These are phyloP conservation scores for Cylindrodendrum hubeiense DNA, from an alignment of 2,329 filamentous ascomycete genomes.

Conservation along the genomic window DNA sequence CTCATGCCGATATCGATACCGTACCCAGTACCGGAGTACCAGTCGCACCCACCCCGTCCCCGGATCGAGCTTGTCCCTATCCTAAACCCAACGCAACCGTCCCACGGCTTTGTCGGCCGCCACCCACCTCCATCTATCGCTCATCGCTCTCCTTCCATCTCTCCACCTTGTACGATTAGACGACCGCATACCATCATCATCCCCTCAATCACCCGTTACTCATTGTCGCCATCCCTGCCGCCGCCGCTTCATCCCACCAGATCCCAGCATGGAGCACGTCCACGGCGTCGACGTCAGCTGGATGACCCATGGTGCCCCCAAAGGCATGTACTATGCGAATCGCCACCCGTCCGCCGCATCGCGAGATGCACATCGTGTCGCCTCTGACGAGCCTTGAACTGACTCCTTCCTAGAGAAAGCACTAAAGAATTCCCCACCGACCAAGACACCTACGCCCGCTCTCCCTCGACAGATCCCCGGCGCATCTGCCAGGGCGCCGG, in stretches of 20 bases:
- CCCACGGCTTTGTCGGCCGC: slow-evolving; percentile 17
- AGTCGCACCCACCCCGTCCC: slow-evolving; percentile 24
- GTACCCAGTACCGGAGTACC: neutral
- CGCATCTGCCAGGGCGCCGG: slow-evolving; percentile 44
- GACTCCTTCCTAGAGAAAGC: slow-evolving; percentile 45
- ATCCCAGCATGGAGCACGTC: slow-evolving; percentile 78
- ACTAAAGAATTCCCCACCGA: slow-evolving; percentile 45
- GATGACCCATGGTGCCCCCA: slow-evolving; percentile 85
- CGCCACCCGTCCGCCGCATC: slow-evolving; percentile 37
- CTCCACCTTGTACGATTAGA: slow-evolving; percentile 1
- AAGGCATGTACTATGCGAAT: slow-evolving; percentile 70
- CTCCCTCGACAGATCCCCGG: slow-evolving; percentile 50
- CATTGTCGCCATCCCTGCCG: slow-evolving; percentile 26
- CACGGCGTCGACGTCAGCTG: slow-evolving; percentile 90
- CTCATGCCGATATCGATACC: slow-evolving; percentile 21
- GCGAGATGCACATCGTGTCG: slow-evolving; percentile 29
- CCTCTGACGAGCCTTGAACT: slow-evolving; percentile 17
- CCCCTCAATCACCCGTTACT: slow-evolving; percentile 9
- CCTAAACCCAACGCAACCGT: slow-evolving; percentile 19
- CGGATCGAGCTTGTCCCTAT: slow-evolving; percentile 21
- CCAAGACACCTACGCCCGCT: slow-evolving; percentile 42
- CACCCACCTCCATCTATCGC: slow-evolving; percentile 13
- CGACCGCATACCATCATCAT: neutral
- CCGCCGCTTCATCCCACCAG: slow-evolving; percentile 11
- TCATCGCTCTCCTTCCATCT: neutral